Evolutionary conservation across 2,329 filamentous ascomycete genomes (phyloP).

Genomic region (Alternaria ethzedia): DNA sequence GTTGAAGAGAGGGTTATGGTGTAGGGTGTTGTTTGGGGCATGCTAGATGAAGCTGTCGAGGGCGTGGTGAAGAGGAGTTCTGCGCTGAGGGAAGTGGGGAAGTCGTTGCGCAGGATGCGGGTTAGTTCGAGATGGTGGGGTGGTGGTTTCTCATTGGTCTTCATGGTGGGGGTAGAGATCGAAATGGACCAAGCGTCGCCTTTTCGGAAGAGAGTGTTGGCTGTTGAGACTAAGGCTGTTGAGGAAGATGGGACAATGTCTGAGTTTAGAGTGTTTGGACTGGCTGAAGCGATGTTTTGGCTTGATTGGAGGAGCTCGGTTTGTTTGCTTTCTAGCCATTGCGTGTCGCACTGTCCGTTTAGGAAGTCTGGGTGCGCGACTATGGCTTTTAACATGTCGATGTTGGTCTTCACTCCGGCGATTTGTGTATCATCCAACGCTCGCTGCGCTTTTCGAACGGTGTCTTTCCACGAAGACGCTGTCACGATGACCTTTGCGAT

Average conservation of each 20-base stretch:
- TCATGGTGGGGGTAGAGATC: slow-evolving; percentile 45
- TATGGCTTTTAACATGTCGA: slow-evolving; percentile 62
- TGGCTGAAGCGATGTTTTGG: slow-evolving; percentile 5
- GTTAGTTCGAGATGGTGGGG: slow-evolving; percentile 62
- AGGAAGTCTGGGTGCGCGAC: slow-evolving; percentile 59
- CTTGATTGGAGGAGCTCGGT: slow-evolving; percentile 46
- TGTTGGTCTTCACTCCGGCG: slow-evolving; percentile 65
- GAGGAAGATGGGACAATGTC: slow-evolving; percentile 6
- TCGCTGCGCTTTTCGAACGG: slow-evolving; percentile 60
- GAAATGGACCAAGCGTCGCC: slow-evolving; percentile 65
- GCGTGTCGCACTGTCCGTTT: slow-evolving; percentile 58
- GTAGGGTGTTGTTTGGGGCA: slow-evolving; percentile 49
- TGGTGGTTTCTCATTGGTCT: slow-evolving; percentile 11
- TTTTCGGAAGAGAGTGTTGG: slow-evolving; percentile 60
- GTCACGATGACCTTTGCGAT: slow-evolving; percentile 66
- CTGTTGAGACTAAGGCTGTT: slow-evolving; percentile 9
- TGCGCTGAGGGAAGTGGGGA: slow-evolving; percentile 62
- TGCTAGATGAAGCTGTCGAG: slow-evolving; percentile 55
- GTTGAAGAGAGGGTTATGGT: slow-evolving; percentile 55
- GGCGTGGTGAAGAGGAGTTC: slow-evolving; percentile 59
- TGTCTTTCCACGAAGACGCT: slow-evolving; percentile 59
- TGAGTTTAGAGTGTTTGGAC: neutral
- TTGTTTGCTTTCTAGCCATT: slow-evolving; percentile 64
- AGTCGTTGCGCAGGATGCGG: slow-evolving; percentile 65
- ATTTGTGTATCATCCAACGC: slow-evolving; percentile 64